These are phyloP conservation scores for Pleurotus djamor DNA, from an alignment of 768 basidiomycete species.

Conservation along the genomic window DNA sequence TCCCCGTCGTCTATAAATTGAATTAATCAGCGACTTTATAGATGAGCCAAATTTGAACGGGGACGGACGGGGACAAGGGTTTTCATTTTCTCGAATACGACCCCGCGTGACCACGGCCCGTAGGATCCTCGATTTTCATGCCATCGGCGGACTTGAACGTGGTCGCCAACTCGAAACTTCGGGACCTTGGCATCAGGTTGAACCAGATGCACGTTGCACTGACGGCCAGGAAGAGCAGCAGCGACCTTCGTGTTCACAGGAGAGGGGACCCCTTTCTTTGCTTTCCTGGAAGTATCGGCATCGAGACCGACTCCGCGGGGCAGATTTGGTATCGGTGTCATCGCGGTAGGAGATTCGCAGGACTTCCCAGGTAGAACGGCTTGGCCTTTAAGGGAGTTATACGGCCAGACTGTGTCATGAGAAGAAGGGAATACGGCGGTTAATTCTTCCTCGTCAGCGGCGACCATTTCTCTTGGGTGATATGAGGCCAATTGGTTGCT, in stretches of 20 bases:
- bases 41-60: neutral
- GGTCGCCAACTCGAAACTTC: neutral
- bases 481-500: no score
- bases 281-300: neutral
- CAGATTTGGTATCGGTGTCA: no score
- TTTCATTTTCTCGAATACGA: neutral
- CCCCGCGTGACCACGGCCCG: neutral
- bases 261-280: neutral
- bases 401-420: no score
- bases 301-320: no score
- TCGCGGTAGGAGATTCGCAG: no score
- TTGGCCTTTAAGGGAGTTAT: no score
- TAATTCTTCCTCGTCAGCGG: no score
- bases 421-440: no score
- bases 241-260: neutral
- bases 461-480: no score
- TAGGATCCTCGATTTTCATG: neutral
- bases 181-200: neutral
- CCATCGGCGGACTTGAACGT: constrained; percentile 5
- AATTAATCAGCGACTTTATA: neutral
- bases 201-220: neutral
- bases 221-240: neutral
- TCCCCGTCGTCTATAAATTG: neutral
- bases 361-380: no score
- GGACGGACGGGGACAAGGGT: neutral